phyloP scores from a whole-genome alignment of 208 protist genomes.

The Leishmania tropica region DNA sequence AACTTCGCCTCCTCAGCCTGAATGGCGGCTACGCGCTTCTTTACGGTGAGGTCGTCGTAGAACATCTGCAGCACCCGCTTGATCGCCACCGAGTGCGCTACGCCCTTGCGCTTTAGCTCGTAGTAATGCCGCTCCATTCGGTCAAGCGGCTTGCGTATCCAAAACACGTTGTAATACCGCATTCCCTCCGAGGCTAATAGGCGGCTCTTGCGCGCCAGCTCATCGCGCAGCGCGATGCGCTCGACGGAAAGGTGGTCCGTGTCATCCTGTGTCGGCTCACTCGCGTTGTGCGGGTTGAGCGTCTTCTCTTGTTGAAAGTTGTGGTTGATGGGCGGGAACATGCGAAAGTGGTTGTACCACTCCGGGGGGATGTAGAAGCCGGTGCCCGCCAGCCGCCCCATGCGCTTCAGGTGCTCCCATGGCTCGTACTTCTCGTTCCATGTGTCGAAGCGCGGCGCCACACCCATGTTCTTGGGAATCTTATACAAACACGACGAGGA shows the following conservation, averaged over 20 bases:
- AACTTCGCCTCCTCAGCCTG: conserved; percentile 92
- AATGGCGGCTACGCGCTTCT: conserved; percentile 85
- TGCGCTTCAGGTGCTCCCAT: conserved; percentile 90
- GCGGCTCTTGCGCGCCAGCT: conserved; percentile 82
- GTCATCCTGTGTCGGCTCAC: conserved; percentile 80
- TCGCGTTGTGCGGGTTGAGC: conserved; percentile 83
- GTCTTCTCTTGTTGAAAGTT: conserved; percentile 92
- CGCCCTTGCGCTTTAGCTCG: conserved; percentile 66
- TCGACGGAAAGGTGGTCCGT: conserved; percentile 57
- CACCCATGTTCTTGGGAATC: conserved; percentile 88
- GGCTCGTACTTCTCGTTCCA: conserved; percentile 93
- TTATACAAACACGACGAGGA: conserved; percentile 50
- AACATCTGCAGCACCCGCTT: conserved; percentile 77
- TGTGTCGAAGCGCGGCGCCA: conserved; percentile 85
- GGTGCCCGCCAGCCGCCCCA: conserved; percentile 85
- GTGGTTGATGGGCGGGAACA: conserved; percentile 91
- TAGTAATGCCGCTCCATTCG: conserved; percentile 92
- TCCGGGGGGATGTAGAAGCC: conserved; percentile 93
- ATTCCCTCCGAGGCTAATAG: conserved; percentile 87
- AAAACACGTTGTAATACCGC: conserved; percentile 94
- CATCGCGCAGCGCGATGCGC: conserved; percentile 75
- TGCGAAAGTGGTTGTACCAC: conserved; percentile 94
- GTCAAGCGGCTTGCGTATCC: conserved; percentile 92
- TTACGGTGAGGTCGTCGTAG: conserved; percentile 80
- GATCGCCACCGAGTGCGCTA: conserved; percentile 75